Base-by-base conservation (phyloP, 1,284 basidiomycete genomes). In the Ganoderma lucidum region DNA sequence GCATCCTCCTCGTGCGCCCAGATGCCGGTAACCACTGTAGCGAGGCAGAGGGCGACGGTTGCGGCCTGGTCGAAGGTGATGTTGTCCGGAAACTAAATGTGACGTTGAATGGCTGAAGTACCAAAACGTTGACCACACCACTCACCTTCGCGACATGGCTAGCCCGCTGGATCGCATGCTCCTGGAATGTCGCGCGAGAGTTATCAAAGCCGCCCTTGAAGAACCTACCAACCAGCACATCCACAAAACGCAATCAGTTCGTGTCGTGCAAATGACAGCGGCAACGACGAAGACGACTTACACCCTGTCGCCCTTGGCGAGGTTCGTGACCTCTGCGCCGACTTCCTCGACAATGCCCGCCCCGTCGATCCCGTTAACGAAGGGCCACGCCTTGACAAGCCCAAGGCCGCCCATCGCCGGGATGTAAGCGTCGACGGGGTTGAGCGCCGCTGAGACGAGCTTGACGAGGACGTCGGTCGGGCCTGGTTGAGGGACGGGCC, bases 231-330 rank as follows among this genome's bases (percentile, higher is more conserved):
- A 14, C 12, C 8, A 4, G 37, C 9, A 9, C 37, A 37, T 37
- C 9, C 4, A 10, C 39, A 41, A 41, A 41, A 9, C 10, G 39
- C 35, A 35, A 35, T 35, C 35, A 35, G 35, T 35, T 35, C 35
- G 10, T 41, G 10, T 41, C 12, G 10, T 10, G 10, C 30, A 30
- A 51, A 3, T 6, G 6, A 6, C 35, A 35, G 8, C 35, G 35
- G 35, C 35, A 14, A 41, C 39, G 39, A 17, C 8, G 6, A 3
- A 6, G 3, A n/a, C 14, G 15, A 61, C 58, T 3, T 74, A 84
- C 84, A 89, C 85, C 73, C 77, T 81, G 66, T 88, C 85, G 1
- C 88, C 87, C 9, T 82, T 80, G n/a, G 78, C 56, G 56, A 59
- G 17, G 10, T 59, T 59, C 10, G 75, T 72, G 2, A 86, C 84